These are phyloP conservation scores for Annona cherimola DNA, from an alignment of 164 flowering plant genomes.

Conservation along the genomic window DNA sequence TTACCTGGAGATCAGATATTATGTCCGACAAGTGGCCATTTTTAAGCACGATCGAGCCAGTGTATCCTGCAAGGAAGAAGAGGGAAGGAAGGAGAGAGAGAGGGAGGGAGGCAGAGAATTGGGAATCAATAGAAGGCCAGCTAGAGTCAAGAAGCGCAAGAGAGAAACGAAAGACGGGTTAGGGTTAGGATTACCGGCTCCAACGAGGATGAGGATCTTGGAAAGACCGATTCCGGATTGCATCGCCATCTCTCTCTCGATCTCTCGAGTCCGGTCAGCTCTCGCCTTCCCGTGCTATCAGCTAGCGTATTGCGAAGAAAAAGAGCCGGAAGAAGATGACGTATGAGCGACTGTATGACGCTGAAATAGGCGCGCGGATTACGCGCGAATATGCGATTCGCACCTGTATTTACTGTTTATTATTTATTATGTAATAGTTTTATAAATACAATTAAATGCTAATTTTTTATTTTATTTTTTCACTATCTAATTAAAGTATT, in stretches of 20 bases:
- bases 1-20: conserved; percentile 71
- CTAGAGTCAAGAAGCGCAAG: not conserved
- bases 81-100: not conserved
- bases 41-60: conserved; percentile 54
- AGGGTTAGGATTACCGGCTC: conserved; percentile 48
- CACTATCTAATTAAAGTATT: too few relatives aligned
- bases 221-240: conserved; percentile 66
- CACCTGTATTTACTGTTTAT: too few relatives aligned
- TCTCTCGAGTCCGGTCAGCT: not conserved
- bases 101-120: too few relatives aligned
- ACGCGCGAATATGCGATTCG: too few relatives aligned
- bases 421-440: too few relatives aligned
- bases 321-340: too few relatives aligned
- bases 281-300: not conserved
- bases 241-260: conserved; percentile 52
- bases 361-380: too few relatives aligned
- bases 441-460: too few relatives aligned
- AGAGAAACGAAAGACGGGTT: not conserved
- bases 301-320: not conserved
- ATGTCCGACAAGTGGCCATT: conserved; percentile 68
- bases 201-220: conserved; percentile 54
- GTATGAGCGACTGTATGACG: too few relatives aligned
- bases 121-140: not conserved
- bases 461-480: too few relatives aligned
- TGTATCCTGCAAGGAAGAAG: conserved; percentile 41